phyloP scores from a whole-genome alignment of 352 stramenopile genomes.

The Phytophthora sp. region DNA sequence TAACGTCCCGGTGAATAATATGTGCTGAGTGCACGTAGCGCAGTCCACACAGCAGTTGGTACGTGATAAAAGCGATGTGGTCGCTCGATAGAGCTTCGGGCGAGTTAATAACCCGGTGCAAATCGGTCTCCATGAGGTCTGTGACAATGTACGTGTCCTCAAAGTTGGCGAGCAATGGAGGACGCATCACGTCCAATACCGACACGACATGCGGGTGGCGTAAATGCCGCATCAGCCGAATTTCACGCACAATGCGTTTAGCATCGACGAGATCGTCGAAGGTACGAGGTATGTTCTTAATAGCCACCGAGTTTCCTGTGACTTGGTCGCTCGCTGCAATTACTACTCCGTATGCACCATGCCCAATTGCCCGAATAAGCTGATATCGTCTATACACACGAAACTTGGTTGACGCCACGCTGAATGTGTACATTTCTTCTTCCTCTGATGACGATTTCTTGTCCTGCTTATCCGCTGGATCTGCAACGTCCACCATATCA shows the following conservation, averaged over 20 bases:
- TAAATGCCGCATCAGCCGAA: constrained; percentile 84
- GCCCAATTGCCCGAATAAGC: constrained; percentile 80
- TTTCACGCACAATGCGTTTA: constrained; percentile 87
- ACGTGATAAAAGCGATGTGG: constrained; percentile 86
- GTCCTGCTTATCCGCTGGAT: constrained; percentile 18
- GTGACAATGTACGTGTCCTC: constrained; percentile 89
- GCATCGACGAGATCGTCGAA: constrained; percentile 87
- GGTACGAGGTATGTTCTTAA: constrained; percentile 88
- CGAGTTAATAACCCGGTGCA: constrained; percentile 85
- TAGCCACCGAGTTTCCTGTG: constrained; percentile 81
- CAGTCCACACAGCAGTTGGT: constrained; percentile 81
- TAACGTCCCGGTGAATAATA: constrained; percentile 93
- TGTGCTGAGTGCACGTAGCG: constrained; percentile 89
- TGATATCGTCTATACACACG: constrained; percentile 85
- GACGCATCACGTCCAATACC: constrained; percentile 80
- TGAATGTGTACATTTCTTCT: constrained; percentile 87
- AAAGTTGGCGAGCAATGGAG: constrained; percentile 70
- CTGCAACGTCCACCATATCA: constrained; percentile 23
- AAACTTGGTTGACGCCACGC: constrained; percentile 85
- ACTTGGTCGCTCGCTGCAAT: constrained; percentile 84
- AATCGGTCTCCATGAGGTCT: constrained; percentile 83
- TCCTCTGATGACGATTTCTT: constrained; percentile 19
- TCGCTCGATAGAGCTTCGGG: constrained; percentile 69
- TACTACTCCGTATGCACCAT: constrained; percentile 82
- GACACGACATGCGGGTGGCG: constrained; percentile 72